Base-by-base conservation (phyloP, 2,329 filamentous ascomycete genomes). In the Stagonosporopsis rhizophila region DNA sequence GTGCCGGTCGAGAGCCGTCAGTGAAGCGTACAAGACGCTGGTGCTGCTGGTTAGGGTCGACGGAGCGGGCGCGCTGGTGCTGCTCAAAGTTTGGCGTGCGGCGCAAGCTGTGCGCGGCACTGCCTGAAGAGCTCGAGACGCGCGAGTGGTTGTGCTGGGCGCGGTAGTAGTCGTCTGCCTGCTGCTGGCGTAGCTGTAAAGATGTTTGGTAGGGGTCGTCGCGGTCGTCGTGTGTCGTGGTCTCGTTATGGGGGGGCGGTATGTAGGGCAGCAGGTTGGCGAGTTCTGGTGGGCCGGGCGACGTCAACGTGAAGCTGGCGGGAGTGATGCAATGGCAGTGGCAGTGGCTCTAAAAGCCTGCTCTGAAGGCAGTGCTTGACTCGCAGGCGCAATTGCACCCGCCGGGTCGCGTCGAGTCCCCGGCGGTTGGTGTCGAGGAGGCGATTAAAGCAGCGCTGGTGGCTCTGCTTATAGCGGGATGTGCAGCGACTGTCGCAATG, bases 61-160 rank as follows among this genome's bases (percentile, higher is more conserved):
- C 70, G 8, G 82, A 83, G 51, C 77, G 76, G 19, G 66, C 71
- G 62, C 75, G 78, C 59, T 74, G 48, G 44, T 57, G 54, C 54
- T 57, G 55, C 22, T 53, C 56, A 42, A 83, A 71, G 60, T 79
- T 78, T 22, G 83, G 80, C 14, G 82, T 83, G 66, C 85, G 80
- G 63, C 85, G 81, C 56, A 87, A 76, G 45, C 79, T 81, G 68
- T 79, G 80, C 22, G 76, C 65, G 17, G 67, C 73, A 67, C 82
- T 84, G 54, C 79, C 82, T 22, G 82, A 80, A 25, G 81, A 82
- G 62, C 80, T 84, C 23, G 82, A 81, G 17, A 81, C 80, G 64
- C 79, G 81, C 63, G 79, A 80, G 61, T 67, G 69, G 56, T 73
- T 68, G 64, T 73, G 67, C 51, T 72, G 65, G 35, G 68, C 64